Base-by-base conservation (phyloP, 768 basidiomycete species). In the Rhodotorula kratochvilovae region DNA sequence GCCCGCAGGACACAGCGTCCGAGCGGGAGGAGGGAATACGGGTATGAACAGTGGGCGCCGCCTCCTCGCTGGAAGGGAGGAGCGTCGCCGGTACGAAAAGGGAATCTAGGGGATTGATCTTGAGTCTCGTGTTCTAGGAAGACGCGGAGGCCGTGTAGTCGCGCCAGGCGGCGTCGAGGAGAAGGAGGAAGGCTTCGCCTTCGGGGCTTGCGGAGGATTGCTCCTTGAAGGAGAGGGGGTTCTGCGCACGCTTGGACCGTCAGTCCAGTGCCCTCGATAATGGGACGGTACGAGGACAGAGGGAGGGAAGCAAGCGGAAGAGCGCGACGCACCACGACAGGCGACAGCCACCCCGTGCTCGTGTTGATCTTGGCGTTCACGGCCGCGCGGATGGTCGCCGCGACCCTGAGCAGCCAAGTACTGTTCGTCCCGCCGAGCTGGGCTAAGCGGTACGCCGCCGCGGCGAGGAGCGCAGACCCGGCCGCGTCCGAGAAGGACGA, bases 161-260 rank as follows among this genome's bases (percentile, higher is more conserved):
- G 55, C 84, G 82, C 83, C 87, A 90, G 8, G 89, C 89, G 1
- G 89, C 85, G 68, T 91, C 83, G 80, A 92, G 83, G 77, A 87
- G 83, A 11, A 93, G 79, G 19, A 89, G 85, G 79, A 94, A 94
- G 13, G 89, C 89, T 81, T 93, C 84, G 0, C 84, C 87, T 79
- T 94, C 92, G 3, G 91, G 85, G 69, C 88, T 89, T 29, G 85
- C 31, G 0, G 79, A 68, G 0, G 89, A 88, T 69, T 85, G 67
- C 3, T 71, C 19, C 0, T 82, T 81, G 76, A 83, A 87, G 3
- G 82, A 78, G 63, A 88, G 79, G 0, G 92, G 91, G 77, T 94
- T 56, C 83, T 6, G 89, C 89, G 27, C 11, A 29, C 27, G 89
- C 89, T 11, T 81, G 82, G 35, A 91, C 81, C 87, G 88, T 90